Base-by-base conservation (phyloP, 768 basidiomycete species). In the Macrolepiota albuminosa region DNA sequence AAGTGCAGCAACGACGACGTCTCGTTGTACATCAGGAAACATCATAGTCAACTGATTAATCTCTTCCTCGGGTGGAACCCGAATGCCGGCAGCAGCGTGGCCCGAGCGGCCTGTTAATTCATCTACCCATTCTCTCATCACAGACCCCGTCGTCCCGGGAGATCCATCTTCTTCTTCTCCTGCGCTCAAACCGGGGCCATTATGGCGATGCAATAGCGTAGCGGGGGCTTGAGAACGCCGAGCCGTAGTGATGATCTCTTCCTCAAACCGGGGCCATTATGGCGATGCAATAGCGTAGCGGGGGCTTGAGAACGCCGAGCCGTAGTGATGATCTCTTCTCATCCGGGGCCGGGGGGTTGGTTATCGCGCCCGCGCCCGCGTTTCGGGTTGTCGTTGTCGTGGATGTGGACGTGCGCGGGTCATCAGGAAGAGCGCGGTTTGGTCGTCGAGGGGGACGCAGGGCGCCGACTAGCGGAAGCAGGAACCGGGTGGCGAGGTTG, bases 21-120 rank as follows among this genome's bases (percentile, higher is more conserved):
- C 88, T 51, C 92, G 78, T 40, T 83, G 81, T 33, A 91, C 68
- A 68, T 89, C 84, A 24, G 94, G 93, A 69, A 97, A 97, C 89
- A 97, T 94, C 52, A 73, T 79, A 49, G 83, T 82, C 56, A 95
- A 66, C 50, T 90, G 85, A 8, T 77, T 71, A 55, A 95, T 89
- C 72, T 96, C 94, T 31, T 82, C 76, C 39, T 93, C 89, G 29
- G 81, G 80, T 1, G 92, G 89, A 11, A 86, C 85, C 45, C 90
- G 80, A 55, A 91, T 79, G 24, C 85, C 84, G 34, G 82, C 71
- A 50, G 75, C 78, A 21, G 78, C 75, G 48, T 81, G 79, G 21
- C 81, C 83, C 33, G 78, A 70, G 57, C 85, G 73, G 6, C 91
- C 89, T 2, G 89, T 90, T 64, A 93, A 71, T 64, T 90, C 89